Evolutionary conservation across 2,329 filamentous ascomycete species (phyloP), one percentile per base, ranked within the genome.

Genomic region (Aspergillus fumigatiaffinis): DNA sequence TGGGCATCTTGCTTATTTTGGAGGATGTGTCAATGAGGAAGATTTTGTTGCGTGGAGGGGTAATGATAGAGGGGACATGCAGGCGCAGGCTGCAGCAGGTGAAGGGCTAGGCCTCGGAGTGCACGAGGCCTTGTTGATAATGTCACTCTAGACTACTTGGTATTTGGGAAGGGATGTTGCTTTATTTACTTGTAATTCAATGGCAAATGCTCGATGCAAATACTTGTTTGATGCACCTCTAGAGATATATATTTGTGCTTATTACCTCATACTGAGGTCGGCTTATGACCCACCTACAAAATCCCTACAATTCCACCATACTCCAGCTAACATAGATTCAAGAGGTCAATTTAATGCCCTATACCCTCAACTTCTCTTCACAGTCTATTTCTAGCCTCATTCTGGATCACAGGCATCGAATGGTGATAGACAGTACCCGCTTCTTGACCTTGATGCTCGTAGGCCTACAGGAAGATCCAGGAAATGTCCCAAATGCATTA

Each of bases 1-100:
- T 21, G 2, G 65, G 44, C 57, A 58, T 58, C 3, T 51, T 52
- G 53, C 49, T 49, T 23, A 4, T 46, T 14, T 21, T 12, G 44
- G 20, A 25, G 4, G 21, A 23, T 52, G 21, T 38, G 41, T 49
- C 3, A 14, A n/a, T 8, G 48, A 5, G 5, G 23, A 9, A 9
- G 38, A 28, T 48, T 10, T 44, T 14, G 50, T 38, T 32, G 53
- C 8, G 38, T 14, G 32, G 20, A 21, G 14, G 10, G 9, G 23
- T 32, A 17, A 25, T 17, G 7, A 12, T 29, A 21, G 10, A 21
- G 6, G 21, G 20, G 42, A 23, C 32, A 17, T 38, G 32, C 32
- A 17, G 32, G 14, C 4, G 32, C 32, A 17, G 32, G 14, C 4
- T 38, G 32, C 32, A 7, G 32, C 14, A 38, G 32, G 32, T 35